These are phyloP conservation scores for Ogataea trehalophila DNA, from an alignment of 805 yeast genomes.

Conservation along the genomic window DNA sequence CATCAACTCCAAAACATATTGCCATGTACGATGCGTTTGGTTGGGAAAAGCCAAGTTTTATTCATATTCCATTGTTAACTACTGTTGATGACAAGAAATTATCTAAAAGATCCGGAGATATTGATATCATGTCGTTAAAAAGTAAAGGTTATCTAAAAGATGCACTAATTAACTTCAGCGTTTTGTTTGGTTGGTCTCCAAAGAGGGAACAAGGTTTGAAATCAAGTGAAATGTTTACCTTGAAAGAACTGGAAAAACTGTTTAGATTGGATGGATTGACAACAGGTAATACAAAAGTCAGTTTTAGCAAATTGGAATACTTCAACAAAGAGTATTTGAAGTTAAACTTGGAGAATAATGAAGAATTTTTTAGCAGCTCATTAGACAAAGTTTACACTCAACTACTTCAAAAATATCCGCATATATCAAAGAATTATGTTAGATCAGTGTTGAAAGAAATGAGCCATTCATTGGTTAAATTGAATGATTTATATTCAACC, in stretches of 20 bases:
- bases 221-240: conserved; percentile 45
- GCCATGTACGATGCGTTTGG: conserved; percentile 82
- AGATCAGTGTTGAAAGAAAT: conserved; percentile 37
- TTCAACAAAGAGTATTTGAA: conserved; percentile 72
- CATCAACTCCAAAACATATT: conserved; percentile 92
- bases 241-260: conserved; percentile 45
- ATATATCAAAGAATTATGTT: conserved; percentile 30
- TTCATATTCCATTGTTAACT: conserved; percentile 89
- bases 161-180: conserved; percentile 81
- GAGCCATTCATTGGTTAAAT: conserved; percentile 45
- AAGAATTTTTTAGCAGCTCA: conserved; percentile 32
- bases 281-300: conserved; percentile 91
- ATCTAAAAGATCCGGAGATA: conserved; percentile 82
- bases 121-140: conserved; percentile 57
- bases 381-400: conserved; percentile 28
- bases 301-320: conserved; percentile 63
- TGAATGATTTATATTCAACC: conserved; percentile 44
- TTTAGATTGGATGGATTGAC: conserved; percentile 75
- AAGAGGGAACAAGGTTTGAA: conserved; percentile 47
- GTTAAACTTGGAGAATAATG: conserved; percentile 34
- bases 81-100: conserved; percentile 68
- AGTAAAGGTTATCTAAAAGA: conserved; percentile 73
- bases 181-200: conserved; percentile 94
- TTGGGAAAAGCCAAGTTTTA: conserved; percentile 75
- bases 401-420: conserved; percentile 14